Evolutionary conservation across 139 green algal species (phyloP).

Genomic region (Spirogloea muscicola): DNA sequence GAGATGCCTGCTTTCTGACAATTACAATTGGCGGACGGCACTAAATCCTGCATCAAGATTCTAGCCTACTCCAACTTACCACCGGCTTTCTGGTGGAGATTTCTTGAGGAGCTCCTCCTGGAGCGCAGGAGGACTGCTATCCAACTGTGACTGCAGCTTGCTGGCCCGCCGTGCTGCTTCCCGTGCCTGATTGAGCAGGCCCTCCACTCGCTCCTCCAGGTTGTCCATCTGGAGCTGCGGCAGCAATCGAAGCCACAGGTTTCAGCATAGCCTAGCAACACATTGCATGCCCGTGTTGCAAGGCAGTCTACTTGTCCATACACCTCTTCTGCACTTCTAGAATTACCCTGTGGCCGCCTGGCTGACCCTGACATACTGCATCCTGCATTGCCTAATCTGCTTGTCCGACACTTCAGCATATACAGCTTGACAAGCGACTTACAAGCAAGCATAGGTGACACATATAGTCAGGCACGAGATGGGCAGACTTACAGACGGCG

Average conservation of each 20-base stretch:
- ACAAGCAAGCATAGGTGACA: neutral
- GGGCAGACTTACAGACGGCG: neutral
- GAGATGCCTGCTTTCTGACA: too few relatives aligned
- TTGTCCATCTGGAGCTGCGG: constrained; percentile 1
- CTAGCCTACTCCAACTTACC: neutral
- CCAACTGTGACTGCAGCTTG: too few relatives aligned
- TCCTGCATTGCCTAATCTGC: neutral
- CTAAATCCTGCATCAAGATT: neutral
- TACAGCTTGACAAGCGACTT: neutral
- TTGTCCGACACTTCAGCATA: neutral
- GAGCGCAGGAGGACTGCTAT: too few relatives aligned
- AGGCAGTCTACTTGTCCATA: neutral
- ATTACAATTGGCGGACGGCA: neutral
- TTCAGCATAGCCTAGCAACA: neutral
- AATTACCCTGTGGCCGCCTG: neutral
- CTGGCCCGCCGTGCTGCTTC: neutral
- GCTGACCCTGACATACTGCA: neutral
- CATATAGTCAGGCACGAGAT: too few relatives aligned
- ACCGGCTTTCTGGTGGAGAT: neutral
- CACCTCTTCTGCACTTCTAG: neutral
- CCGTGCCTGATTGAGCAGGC: neutral
- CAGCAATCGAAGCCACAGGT: neutral
- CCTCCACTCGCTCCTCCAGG: constrained; percentile 12
- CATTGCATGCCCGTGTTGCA: neutral
- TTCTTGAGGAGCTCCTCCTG: neutral